Base-by-base conservation (phyloP, 805 yeast species). In the Ogataea minuta region DNA sequence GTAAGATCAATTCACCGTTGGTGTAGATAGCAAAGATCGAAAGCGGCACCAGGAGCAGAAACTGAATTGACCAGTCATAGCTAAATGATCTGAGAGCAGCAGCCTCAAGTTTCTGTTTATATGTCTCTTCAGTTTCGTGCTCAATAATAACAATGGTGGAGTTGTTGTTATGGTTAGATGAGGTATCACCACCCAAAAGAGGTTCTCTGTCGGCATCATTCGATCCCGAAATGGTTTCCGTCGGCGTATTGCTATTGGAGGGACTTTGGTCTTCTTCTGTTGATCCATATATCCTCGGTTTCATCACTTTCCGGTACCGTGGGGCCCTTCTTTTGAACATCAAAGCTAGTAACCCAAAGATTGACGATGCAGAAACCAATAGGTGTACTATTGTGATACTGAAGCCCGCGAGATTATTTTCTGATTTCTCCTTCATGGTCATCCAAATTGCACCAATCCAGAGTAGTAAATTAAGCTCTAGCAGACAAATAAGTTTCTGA, bases 1-100 rank as follows among this genome's bases (percentile, higher is more conserved):
- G 80, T 23, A 86, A 55, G 2, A 79, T 52, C 42, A 84, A 60
- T 43, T 70, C 73, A 5, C 83, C 81, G 25, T 71, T 61, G 40
- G 75, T 72, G 50, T 76, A 72, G n/a, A 80, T 54, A 24, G 81
- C 53, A 23, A 74, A 70, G 3, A 79, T 64, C 1, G 83, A 64
- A 10, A 82, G 36, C 2, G 96, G 96, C 10, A 83, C 86, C 12
- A 82, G 57, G 1, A 80, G 45, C 23, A 85, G 48, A 52, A 76
- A 87, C 58, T 89, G 95, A 12, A 86, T 48, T 11, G 81, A 70
- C 96, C 96, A 89, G 52, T 84, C 95, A 54, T 83, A 86, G 28
- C 81, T 74, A 32, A 74, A 71, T 4, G 78, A 74, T 34, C 65
- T 68, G 26, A 61, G 39, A 7, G 67, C 67, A 4, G 61, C 52